Conservation (phyloP, 2,329 filamentous ascomycete genomes). For the Fusarium camptoceras region DNA sequence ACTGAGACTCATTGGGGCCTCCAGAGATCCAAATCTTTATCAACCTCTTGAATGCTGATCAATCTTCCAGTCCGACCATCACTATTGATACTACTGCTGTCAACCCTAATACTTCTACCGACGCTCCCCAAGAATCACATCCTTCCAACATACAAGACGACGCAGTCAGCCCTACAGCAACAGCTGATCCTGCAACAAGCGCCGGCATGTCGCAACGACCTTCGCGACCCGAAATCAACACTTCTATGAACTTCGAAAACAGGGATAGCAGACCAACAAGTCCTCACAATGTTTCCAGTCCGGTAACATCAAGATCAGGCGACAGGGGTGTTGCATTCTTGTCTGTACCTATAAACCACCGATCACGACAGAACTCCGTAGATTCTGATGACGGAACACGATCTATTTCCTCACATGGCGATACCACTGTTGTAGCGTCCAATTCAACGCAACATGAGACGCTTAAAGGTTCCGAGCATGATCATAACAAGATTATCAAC, state of each 20-base stretch:
- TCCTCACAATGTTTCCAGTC: constrained; percentile 77
- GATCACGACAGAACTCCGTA: constrained; percentile 75
- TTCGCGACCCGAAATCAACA: constrained; percentile 59
- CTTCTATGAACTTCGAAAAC: constrained; percentile 72
- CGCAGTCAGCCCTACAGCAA: constrained; percentile 55
- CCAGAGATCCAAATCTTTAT: constrained; percentile 19
- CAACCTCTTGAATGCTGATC: constrained; percentile 29
- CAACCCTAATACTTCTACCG: constrained; percentile 46
- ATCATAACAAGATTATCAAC: constrained; percentile 68
- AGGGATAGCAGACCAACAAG: constrained; percentile 75
- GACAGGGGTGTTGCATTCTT: constrained; percentile 68
- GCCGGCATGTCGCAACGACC: constrained; percentile 40
- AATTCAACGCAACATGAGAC: constrained; percentile 59
- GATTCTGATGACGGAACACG: constrained; percentile 73
- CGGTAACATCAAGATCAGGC: constrained; percentile 60
- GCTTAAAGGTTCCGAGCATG: constrained; percentile 52
- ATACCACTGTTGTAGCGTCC: constrained; percentile 68
- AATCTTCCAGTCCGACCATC: constrained; percentile 60
- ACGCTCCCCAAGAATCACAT: constrained; percentile 47
- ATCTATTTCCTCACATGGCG: constrained; percentile 70
- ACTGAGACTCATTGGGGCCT: constrained; percentile 26
- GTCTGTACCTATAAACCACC: constrained; percentile 69
- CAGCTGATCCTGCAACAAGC: constrained; percentile 49
- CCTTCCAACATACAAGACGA: constrained; percentile 54
- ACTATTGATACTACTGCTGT: constrained; percentile 65